phyloP scores from a whole-genome alignment of 164 flowering plant genomes.

The Macadamia tetraphylla region DNA sequence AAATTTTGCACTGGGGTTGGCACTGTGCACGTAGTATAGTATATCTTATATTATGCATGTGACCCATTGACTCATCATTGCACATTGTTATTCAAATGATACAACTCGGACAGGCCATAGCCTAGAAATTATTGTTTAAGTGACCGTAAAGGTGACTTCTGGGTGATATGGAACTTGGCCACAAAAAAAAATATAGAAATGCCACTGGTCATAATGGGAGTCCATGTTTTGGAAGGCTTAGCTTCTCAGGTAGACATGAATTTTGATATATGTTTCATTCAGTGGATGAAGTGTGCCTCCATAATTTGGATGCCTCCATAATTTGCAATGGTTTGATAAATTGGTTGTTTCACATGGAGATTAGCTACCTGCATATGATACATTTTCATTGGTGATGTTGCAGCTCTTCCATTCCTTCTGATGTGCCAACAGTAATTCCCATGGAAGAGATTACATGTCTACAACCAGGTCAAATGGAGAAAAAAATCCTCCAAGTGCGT shows the following conservation, averaged over 20 bases:
- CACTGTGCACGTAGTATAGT: neutral
- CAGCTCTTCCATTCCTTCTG: constrained; percentile 38
- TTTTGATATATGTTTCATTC: neutral
- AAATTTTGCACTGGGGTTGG: neutral
- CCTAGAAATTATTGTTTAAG: too few species aligned
- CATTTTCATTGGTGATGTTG: constrained; percentile 14
- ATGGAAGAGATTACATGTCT: constrained; percentile 65
- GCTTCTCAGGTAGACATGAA: too few species aligned
- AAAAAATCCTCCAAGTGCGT: constrained; percentile 49
- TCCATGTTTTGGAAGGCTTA: neutral
- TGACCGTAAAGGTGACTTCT: neutral
- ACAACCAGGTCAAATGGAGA: constrained; percentile 57
- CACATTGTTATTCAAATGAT: neutral
- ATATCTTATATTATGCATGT: neutral
- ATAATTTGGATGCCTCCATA: too few species aligned
- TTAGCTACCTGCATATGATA: neutral
- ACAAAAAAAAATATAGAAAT: neutral
- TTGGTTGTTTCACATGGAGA: neutral
- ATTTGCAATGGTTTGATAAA: neutral
- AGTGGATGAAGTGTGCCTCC: neutral
- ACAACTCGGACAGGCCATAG: neutral
- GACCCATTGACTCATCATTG: neutral
- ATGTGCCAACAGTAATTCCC: constrained; percentile 50
- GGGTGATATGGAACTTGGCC: neutral
- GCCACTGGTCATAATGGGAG: neutral